These are phyloP conservation scores for Penicillium arizonense DNA, from an alignment of 495 filamentous ascomycete species.

Conservation along the genomic window DNA sequence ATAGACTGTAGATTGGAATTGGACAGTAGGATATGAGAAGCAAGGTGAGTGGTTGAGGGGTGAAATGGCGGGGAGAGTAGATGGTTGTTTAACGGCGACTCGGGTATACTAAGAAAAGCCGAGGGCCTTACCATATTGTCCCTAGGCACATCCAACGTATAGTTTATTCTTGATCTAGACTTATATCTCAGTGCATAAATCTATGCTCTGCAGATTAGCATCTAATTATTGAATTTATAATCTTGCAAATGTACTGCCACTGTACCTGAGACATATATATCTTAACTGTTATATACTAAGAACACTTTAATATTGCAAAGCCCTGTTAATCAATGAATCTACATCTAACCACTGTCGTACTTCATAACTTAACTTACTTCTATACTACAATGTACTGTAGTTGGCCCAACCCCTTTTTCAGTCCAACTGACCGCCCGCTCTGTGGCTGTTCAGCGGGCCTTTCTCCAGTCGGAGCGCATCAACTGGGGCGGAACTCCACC, in stretches of 20 bases:
- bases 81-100: constrained; percentile 6
- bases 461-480: constrained; percentile 26
- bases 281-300: too few relatives aligned
- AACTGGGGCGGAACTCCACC: constrained; percentile 34
- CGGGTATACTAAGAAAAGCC: constrained; percentile 22
- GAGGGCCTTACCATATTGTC: constrained; percentile 4
- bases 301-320: too few relatives aligned
- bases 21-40: not conserved
- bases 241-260: not conserved
- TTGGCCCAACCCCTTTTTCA: constrained; percentile 3
- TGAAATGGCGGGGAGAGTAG: not conserved
- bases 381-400: too few relatives aligned
- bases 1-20: not conserved
- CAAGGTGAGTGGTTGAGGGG: not conserved
- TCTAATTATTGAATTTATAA: not conserved
- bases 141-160: too few relatives aligned
- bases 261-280: too few relatives aligned
- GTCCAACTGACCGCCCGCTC: constrained; percentile 16
- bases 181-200: too few relatives aligned
- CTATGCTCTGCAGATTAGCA: not conserved
- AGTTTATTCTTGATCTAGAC: too few relatives aligned
- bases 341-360: too few relatives aligned
- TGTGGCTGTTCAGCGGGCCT: constrained; percentile 27
- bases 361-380: too few relatives aligned
- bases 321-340: too few relatives aligned